Evolutionary conservation across 1,284 basidiomycete species (phyloP), one percentile per base, ranked within the genome.

Genomic region (Sporisorium graminicola): DNA sequence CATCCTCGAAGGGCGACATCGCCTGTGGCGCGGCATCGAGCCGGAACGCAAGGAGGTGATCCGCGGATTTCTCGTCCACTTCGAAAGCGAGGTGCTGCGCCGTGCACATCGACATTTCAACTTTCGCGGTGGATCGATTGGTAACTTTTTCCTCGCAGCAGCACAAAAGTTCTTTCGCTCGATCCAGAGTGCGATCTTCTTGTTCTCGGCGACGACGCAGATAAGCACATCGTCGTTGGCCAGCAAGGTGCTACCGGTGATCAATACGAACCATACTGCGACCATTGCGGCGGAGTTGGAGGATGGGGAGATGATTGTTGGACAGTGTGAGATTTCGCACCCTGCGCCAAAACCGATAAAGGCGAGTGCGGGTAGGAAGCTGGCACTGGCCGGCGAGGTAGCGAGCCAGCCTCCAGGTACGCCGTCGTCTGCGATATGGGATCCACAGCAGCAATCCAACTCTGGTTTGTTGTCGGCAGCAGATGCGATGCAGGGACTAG

Each of bases 301-400:
- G 82, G 90, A 95, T 80, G 92, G 92, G 8, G 88, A 89, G 35
- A 90, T 89, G 54, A 90, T 98, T 27, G 91, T 98, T 27, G 96
- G 96, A 2, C 96, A 99, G 87, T 98, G 95, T 85, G 94, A 97
- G 83, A 98, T 99, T 76, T 97, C 94, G 0, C 96, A 99, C 86
- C 96, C 96, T 18, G 67, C 73, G n/a, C 72, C 72, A 3, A 74
- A 68, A 22, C 33, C 56, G 16, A n/a, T n/a, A 1, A 42, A 22
- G 29, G 22, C 31, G 22, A 50, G 26, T 27, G 42, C 44, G 7
- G 47, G 43, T 40, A 56, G 52, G 64, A 52, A 57, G 57, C 22
- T 22, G 37, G 37, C 1, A 9, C 24, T 22, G 40, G 31, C 4
- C 13, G 35, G 42, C n/a, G 46, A 51, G 1, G 26, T 31, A 31